Percentiles rank a stretch among this genome's conserved stretches.
phyloP scores from a whole-genome alignment of 345 rosid species.

The Noccaea bulbosa region DNA sequence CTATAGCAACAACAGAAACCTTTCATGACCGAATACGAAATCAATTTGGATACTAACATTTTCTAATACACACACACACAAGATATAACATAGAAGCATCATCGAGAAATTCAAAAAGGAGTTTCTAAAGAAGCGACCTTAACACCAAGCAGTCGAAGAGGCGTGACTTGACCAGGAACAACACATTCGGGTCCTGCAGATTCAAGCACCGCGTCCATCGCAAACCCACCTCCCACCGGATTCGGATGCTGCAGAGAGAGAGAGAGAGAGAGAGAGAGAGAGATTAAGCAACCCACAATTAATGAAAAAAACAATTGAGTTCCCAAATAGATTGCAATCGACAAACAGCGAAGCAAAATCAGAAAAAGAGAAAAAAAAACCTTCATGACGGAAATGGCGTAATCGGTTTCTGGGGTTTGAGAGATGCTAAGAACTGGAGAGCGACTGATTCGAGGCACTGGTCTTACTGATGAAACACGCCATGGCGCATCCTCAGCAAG shows the following conservation, averaged over 20 bases:
- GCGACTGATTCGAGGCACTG: conserved; percentile 75
- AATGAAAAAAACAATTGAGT: background rate
- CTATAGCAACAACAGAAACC: background rate
- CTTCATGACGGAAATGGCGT: conserved; percentile 76
- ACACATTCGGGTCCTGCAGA: conserved; percentile 90
- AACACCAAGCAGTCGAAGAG: conserved; percentile 75
- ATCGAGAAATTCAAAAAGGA: background rate
- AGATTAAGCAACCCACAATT: background rate
- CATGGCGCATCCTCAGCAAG: conserved; percentile 85
- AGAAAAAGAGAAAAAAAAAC: conserved; percentile 30
- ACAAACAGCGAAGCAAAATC: background rate
- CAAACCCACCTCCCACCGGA: conserved; percentile 81
- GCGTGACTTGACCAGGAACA: conserved; percentile 83
- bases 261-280: no score
- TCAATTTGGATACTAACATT: background rate
- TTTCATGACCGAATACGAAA: background rate
- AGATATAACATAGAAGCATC: conserved; percentile 9
- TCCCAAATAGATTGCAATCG: background rate
- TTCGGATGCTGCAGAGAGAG: conserved; percentile 64
- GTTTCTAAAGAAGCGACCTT: conserved; percentile 51
- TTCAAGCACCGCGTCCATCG: conserved; percentile 72
- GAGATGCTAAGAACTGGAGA: conserved; percentile 67
- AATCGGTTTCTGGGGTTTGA: conserved; percentile 54
- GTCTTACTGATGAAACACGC: conserved; percentile 67
- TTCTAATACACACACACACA: background rate